These are phyloP conservation scores for Pouteria campechiana DNA, from an alignment of 179 eudicot genomes.

Conservation along the genomic window DNA sequence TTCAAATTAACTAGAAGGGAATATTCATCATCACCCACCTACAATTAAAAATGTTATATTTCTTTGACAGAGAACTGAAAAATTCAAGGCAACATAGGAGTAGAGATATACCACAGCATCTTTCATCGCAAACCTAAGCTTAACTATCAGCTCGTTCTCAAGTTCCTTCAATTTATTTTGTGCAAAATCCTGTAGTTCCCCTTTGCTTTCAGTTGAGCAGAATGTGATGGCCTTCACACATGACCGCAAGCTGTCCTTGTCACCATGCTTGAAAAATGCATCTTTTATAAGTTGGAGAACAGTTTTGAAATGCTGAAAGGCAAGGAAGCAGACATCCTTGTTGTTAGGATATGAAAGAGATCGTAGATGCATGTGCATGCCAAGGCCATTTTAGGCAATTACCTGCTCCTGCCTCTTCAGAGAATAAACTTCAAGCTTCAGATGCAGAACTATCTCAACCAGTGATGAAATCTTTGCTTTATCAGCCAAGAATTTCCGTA, in stretches of 20 bases:
- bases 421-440: slow-evolving; percentile 92
- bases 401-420: slow-evolving; percentile 97
- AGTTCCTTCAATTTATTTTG: slow-evolving; percentile 69
- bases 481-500: slow-evolving; percentile 81
- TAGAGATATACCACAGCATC: slow-evolving; percentile 57
- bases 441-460: slow-evolving; percentile 53
- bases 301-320: slow-evolving; percentile 57
- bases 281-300: slow-evolving; percentile 73
- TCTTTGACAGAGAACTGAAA: not conserved
- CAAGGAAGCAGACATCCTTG: slow-evolving; percentile 1
- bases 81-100: not conserved
- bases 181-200: slow-evolving; percentile 88
- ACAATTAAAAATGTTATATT: not conserved
- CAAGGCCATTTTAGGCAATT: not conserved
- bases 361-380: too few species aligned
- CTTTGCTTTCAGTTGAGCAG: slow-evolving; percentile 62
- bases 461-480: slow-evolving; percentile 77
- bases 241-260: slow-evolving; percentile 76
- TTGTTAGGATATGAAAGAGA: not conserved
- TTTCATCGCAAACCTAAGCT: slow-evolving; percentile 68
- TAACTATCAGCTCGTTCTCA: slow-evolving; percentile 65
- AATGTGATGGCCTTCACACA: slow-evolving; percentile 74
- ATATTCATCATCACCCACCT: slow-evolving; percentile 93
- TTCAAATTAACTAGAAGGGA: slow-evolving; percentile 79
- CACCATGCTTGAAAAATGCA: slow-evolving; percentile 85